Conservation (phyloP, 148 eudicot species). For the Rhododendron griersonianum region DNA sequence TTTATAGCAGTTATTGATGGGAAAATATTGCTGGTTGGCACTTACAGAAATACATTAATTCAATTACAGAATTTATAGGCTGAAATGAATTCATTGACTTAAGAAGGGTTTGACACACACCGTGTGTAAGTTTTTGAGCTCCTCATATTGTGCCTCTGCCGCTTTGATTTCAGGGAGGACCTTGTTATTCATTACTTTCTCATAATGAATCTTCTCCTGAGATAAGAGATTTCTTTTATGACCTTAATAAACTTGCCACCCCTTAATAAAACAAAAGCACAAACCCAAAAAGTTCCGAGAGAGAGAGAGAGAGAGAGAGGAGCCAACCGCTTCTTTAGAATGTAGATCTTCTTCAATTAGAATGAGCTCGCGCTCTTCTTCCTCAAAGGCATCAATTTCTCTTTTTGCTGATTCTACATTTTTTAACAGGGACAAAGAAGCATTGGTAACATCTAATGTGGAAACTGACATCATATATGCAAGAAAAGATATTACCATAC, state of each 20-base stretch:
- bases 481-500: constrained; percentile 30
- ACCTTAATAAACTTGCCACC: constrained; percentile 3
- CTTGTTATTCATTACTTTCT: constrained; percentile 37
- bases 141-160: constrained; percentile 48
- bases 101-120: constrained; percentile 25
- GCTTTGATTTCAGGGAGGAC: constrained; percentile 48
- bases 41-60: too few species aligned
- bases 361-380: constrained; percentile 52
- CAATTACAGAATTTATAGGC: neutral
- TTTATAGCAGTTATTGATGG: too few species aligned
- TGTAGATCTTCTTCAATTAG: constrained; percentile 27
- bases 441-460: neutral
- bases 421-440: constrained; percentile 6
- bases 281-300: neutral
- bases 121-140: constrained; percentile 56
- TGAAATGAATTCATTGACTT: neutral
- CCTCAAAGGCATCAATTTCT: constrained; percentile 55
- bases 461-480: neutral
- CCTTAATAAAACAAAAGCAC: constrained; percentile 2
- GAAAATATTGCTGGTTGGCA: too few species aligned
- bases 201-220: constrained; percentile 63
- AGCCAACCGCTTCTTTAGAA: too few species aligned
- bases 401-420: constrained; percentile 67
- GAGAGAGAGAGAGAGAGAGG: neutral
- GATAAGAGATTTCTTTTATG: constrained; percentile 8